Conservation (phyloP, 805 yeast species). For the Helenozyma rhizophorensis region DNA sequence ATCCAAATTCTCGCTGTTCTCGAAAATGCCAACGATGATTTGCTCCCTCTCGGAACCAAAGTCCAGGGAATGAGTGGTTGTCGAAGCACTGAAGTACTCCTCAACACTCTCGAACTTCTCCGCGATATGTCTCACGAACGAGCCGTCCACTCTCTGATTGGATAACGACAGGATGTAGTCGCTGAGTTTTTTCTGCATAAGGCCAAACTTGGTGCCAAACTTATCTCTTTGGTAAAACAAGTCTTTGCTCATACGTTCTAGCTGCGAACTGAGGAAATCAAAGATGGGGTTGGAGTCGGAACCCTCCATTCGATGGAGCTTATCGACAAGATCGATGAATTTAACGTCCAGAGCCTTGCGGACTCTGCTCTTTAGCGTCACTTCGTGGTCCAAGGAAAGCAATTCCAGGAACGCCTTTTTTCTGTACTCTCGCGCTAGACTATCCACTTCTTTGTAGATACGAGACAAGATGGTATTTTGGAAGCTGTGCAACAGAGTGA, state of each 20-base stretch:
- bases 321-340: slow-evolving; percentile 36
- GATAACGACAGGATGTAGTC: slow-evolving; percentile 33
- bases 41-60: slow-evolving; percentile 23
- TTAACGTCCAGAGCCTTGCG: slow-evolving; percentile 22
- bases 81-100: slow-evolving; percentile 28
- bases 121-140: slow-evolving; percentile 32
- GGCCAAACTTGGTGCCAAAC: slow-evolving; percentile 30
- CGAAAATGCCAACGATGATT: slow-evolving; percentile 29
- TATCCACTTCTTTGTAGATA: slow-evolving; percentile 30
- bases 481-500: slow-evolving; percentile 23
- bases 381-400: slow-evolving; percentile 36
- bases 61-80: slow-evolving; percentile 21
- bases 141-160: slow-evolving; percentile 30
- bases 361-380: slow-evolving; percentile 3
- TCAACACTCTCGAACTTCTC: slow-evolving; percentile 36
- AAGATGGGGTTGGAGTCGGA: slow-evolving; percentile 25
- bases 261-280: slow-evolving; percentile 32
- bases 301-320: slow-evolving; percentile 29
- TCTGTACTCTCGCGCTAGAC: slow-evolving; percentile 31
- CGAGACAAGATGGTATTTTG: slow-evolving; percentile 26
- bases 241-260: slow-evolving; percentile 27
- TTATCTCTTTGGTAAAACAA: slow-evolving; percentile 33
- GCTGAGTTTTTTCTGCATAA: slow-evolving; percentile 33
- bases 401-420: slow-evolving; percentile 33
- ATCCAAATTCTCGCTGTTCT: slow-evolving; percentile 37